Conservation (phyloP, 805 yeast species). For the Blastobotrys parvus region DNA sequence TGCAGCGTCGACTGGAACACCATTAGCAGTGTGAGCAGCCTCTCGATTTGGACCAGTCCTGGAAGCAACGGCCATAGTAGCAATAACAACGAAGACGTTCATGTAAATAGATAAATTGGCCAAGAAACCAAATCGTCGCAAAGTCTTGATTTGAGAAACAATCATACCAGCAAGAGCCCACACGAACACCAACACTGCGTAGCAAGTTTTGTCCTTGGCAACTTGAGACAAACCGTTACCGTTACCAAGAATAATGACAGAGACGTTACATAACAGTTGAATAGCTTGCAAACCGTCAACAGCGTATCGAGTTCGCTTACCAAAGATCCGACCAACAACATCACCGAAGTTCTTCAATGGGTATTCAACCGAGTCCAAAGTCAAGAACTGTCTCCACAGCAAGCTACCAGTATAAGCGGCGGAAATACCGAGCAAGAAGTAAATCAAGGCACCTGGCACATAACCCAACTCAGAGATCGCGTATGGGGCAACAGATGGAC, state of each 20-base stretch:
- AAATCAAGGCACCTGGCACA: slow-evolving; percentile 38
- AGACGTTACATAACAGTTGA: slow-evolving; percentile 38
- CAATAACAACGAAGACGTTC: slow-evolving; percentile 36
- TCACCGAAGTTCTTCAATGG: slow-evolving; percentile 39
- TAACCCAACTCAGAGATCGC: slow-evolving; percentile 38
- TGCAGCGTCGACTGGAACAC: slow-evolving; percentile 8
- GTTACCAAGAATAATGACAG: slow-evolving; percentile 34
- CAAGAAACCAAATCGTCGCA: slow-evolving; percentile 33
- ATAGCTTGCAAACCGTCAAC: slow-evolving; percentile 34
- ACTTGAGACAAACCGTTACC: slow-evolving; percentile 38
- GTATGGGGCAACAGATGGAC: slow-evolving; percentile 41
- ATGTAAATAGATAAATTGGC: slow-evolving; percentile 42
- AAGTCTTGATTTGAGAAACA: slow-evolving; percentile 34
- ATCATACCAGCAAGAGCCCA: slow-evolving; percentile 39
- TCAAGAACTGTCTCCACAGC: slow-evolving; percentile 31
- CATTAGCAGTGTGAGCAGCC: slow-evolving; percentile 12
- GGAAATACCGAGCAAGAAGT: slow-evolving; percentile 33
- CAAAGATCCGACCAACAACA: slow-evolving; percentile 34
- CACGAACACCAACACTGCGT: slow-evolving; percentile 34
- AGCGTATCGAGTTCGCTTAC: slow-evolving; percentile 27
- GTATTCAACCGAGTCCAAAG: slow-evolving; percentile 35
- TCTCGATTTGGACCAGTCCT: slow-evolving; percentile 29
- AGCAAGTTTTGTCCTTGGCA: slow-evolving; percentile 28
- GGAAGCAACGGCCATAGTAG: slow-evolving; percentile 38
- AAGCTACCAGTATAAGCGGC: slow-evolving; percentile 38